phyloP scores from a whole-genome alignment of 306 rosid species.

The Cucumis hystrix region DNA sequence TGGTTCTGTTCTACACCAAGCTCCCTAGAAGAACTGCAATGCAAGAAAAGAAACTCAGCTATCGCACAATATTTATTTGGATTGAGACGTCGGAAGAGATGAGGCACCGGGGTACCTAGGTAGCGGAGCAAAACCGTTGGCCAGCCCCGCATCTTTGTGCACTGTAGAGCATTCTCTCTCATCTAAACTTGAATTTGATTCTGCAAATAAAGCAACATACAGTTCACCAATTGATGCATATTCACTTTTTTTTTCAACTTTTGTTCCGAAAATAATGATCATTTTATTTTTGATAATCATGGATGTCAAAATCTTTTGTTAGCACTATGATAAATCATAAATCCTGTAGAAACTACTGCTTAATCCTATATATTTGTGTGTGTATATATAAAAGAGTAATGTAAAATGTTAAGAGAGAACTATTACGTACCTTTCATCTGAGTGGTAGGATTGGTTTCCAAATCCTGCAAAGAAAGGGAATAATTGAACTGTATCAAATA shows the following conservation, averaged over 20 bases:
- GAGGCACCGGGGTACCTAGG: background rate
- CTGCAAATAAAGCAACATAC: background rate
- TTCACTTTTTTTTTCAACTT: background rate
- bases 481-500: background rate
- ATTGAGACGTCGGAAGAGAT: background rate
- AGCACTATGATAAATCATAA: background rate
- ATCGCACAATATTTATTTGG: background rate
- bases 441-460: constrained; percentile 24
- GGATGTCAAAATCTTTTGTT: background rate
- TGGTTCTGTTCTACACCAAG: constrained; percentile 22
- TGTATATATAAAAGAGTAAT: background rate
- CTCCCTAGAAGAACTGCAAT: constrained; percentile 29
- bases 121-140: constrained; percentile 34
- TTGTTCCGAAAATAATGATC: background rate
- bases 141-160: constrained; percentile 17
- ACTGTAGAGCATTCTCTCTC: constrained; percentile 22
- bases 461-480: constrained; percentile 24
- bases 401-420: background rate
- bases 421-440: constrained; percentile 25
- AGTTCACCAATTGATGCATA: background rate
- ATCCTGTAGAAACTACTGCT: background rate
- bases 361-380: background rate
- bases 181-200: background rate
- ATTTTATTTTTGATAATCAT: background rate
- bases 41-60: constrained; percentile 14